These are phyloP conservation scores for Aspergillus asperescens DNA, from an alignment of 495 filamentous ascomycete genomes.

Conservation along the genomic window DNA sequence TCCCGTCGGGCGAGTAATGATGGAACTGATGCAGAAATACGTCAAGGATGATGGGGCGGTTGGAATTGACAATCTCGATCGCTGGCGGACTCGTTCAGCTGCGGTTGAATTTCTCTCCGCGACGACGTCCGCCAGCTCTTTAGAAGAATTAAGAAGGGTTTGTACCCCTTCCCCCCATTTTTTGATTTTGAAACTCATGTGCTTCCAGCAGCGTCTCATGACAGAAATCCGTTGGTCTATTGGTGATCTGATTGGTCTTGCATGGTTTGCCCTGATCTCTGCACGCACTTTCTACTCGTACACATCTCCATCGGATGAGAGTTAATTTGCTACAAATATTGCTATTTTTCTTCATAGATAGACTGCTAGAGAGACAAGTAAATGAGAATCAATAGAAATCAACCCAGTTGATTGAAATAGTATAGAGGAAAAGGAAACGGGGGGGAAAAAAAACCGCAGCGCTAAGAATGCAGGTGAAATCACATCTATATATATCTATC, in stretches of 20 bases:
- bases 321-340: neutral
- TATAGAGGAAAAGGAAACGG: no score
- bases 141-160: constrained; percentile 24
- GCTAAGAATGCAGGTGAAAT: no score
- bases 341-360: no score
- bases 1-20: constrained; percentile 16
- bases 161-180: constrained; percentile 5
- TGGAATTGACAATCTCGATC: constrained; percentile 29
- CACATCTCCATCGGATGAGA: neutral
- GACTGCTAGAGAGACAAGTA: no score
- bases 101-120: constrained; percentile 25
- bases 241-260: constrained; percentile 16
- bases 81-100: constrained; percentile 12
- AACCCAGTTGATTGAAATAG: no score
- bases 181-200: constrained; percentile 1
- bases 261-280: constrained; percentile 18
- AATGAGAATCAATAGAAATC: neutral
- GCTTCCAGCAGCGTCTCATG: constrained; percentile 14
- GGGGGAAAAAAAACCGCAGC: no score
- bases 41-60: constrained; percentile 30
- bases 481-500: no score
- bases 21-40: constrained; percentile 39
- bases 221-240: constrained; percentile 6
- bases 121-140: constrained; percentile 20
- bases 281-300: constrained; percentile 17